These are phyloP conservation scores for Tilletia setariae DNA, from an alignment of 1,284 basidiomycete genomes.

Conservation along the genomic window DNA sequence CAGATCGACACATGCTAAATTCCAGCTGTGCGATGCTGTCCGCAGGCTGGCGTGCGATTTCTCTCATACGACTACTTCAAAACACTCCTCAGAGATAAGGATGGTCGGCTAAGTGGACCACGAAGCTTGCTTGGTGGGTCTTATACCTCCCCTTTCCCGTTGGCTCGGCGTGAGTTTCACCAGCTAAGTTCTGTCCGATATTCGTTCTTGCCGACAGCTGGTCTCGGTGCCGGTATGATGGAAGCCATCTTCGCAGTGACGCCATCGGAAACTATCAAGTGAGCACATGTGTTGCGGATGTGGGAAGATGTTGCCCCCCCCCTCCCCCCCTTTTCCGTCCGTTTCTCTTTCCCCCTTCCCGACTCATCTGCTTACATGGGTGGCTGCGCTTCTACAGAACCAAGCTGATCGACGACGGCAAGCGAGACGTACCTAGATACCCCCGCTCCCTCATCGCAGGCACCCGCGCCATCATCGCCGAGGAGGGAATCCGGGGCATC, in stretches of 20 bases:
- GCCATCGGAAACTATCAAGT: constrained; percentile 96
- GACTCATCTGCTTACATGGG: not conserved
- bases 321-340: not conserved
- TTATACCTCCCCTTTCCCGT: not conserved
- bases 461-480: constrained; percentile 72
- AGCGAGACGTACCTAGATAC: constrained; percentile 77
- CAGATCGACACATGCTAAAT: too few relatives aligned
- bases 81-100: constrained; percentile 68
- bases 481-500: constrained; percentile 75
- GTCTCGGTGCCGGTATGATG: constrained; percentile 88
- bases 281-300: too few relatives aligned
- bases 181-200: constrained; percentile 13
- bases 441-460: constrained; percentile 79
- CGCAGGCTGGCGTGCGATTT: constrained; percentile 80
- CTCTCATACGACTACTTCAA: constrained; percentile 94
- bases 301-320: too few relatives aligned
- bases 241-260: constrained; percentile 94
- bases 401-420: constrained; percentile 94
- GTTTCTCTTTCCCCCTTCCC: not conserved
- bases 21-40: too few relatives aligned
- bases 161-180: constrained; percentile 6
- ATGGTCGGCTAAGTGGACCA: constrained; percentile 19
- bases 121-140: constrained; percentile 14
- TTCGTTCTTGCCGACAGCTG: constrained; percentile 61
- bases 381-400: constrained; percentile 57